A percentile compares a stretch with the other conserved stretches of the same genome.
Evolutionary conservation across 352 stramenopile genomes (phyloP).

Genomic region (Phytopythium cucurbitacearum): DNA sequence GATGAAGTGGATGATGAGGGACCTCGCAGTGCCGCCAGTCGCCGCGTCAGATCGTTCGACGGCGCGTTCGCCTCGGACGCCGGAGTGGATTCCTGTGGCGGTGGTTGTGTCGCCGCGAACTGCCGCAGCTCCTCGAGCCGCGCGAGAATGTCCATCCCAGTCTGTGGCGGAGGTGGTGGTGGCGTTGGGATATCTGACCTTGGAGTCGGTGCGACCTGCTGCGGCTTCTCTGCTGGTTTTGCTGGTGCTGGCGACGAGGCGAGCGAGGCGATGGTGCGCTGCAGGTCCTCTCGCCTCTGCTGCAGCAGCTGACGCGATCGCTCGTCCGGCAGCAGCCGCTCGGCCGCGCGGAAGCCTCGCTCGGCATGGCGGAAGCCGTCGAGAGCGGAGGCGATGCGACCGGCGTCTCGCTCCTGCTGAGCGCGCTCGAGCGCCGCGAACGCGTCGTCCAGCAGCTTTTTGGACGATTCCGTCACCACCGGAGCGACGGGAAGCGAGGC

Average conservation of each 20-base stretch:
- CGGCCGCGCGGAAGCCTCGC: conserved; percentile 24
- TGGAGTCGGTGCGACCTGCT: neutral
- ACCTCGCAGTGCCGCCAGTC: conserved; percentile 41
- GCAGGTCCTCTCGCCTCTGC: conserved; percentile 23
- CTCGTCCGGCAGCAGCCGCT: conserved; percentile 28
- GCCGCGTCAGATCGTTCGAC: conserved; percentile 24
- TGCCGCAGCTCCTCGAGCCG: conserved; percentile 35
- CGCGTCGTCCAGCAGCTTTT: conserved; percentile 29
- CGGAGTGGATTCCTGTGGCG: too few relatives aligned
- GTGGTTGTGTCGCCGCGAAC: conserved; percentile 20
- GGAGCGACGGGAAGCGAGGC: neutral
- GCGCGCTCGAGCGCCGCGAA: conserved; percentile 34
- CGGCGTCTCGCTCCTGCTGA: conserved; percentile 10
- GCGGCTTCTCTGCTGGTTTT: neutral
- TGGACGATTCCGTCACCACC: neutral
- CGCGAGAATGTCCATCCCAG: conserved; percentile 20
- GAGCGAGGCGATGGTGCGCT: conserved; percentile 21
- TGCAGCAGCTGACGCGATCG: conserved; percentile 31
- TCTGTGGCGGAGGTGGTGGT: neutral
- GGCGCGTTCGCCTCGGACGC: conserved; percentile 7
- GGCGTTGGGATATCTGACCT: neutral
- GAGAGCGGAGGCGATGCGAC: conserved; percentile 10
- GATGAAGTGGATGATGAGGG: too few relatives aligned
- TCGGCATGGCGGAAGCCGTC: conserved; percentile 29
- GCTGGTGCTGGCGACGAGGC: conserved; percentile 1